A percentile compares a stretch with the other conserved stretches of the same genome.
Evolutionary conservation across 495 filamentous ascomycete genomes (phyloP).

Genomic region (Xylaria bambusicola): DNA sequence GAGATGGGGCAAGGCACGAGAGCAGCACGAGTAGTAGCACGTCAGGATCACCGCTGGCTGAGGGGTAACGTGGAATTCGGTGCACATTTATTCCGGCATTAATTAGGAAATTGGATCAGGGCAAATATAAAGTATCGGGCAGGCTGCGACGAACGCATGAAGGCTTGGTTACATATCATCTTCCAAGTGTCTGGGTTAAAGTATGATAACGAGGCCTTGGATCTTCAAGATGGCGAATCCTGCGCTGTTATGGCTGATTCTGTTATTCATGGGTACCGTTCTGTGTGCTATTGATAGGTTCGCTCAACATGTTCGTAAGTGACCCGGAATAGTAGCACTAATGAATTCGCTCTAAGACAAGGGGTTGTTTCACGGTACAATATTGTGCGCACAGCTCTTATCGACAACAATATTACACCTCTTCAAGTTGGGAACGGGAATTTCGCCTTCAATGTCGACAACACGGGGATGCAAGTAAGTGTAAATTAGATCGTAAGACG

Average conservation of each 20-base stretch:
- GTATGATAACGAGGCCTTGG: too few species aligned
- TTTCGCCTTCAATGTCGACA: conserved; percentile 57
- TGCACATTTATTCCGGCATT: conserved; percentile 6
- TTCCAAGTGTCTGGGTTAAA: too few species aligned
- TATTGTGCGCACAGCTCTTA: conserved; percentile 8
- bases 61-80: conserved; percentile 15
- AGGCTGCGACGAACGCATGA: neutral
- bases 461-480: conserved; percentile 48
- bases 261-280: neutral
- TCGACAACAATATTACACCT: conserved; percentile 41
- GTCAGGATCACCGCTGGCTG: neutral
- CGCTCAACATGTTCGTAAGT: neutral
- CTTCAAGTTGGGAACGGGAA: conserved; percentile 58
- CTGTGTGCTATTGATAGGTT: conserved; percentile 9
- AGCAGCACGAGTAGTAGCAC: too few species aligned
- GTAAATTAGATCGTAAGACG: neutral
- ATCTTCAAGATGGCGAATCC: conserved; percentile 5
- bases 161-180: too few species aligned
- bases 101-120: neutral
- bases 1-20: neutral
- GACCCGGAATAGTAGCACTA: neutral
- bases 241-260: neutral
- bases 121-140: too few species aligned
- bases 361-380: conserved; percentile 9
- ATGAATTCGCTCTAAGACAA: neutral